phyloP scores from a whole-genome alignment of 1,284 basidiomycete species.

The Leccinum huronense region DNA sequence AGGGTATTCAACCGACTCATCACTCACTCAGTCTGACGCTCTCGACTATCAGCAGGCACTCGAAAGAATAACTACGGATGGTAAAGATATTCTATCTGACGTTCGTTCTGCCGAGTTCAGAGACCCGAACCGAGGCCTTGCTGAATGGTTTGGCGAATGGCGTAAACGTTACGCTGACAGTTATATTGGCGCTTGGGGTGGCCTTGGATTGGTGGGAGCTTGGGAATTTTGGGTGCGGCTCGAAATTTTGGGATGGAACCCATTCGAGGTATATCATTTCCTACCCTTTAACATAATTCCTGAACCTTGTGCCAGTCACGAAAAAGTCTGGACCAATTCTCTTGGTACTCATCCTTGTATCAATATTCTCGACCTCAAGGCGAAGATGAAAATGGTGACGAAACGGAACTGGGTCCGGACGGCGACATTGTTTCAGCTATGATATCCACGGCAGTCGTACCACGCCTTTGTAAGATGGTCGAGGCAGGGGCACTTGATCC shows the following conservation, averaged over 20 bases:
- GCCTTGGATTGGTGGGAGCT: constrained; percentile 82
- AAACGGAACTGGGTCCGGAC: constrained; percentile 69
- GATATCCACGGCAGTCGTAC: constrained; percentile 81
- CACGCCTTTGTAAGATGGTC: constrained; percentile 69
- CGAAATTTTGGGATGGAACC: constrained; percentile 87
- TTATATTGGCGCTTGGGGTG: constrained; percentile 88
- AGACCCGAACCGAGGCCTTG: constrained; percentile 75
- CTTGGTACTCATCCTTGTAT: constrained; percentile 80
- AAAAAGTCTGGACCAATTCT: constrained; percentile 73
- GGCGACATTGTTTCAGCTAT: constrained; percentile 88
- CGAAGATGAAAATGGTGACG: constrained; percentile 46
- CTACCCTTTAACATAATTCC: not conserved
- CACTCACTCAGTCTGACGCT: constrained; percentile 62
- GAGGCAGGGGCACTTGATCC: constrained; percentile 78
- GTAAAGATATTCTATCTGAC: constrained; percentile 68
- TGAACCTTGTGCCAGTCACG: constrained; percentile 38
- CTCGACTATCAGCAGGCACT: constrained; percentile 71
- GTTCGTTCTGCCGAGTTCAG: constrained; percentile 86
- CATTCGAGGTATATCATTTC: constrained; percentile 62
- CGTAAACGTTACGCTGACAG: constrained; percentile 73
- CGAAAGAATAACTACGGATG: constrained; percentile 50
- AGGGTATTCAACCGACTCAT: constrained; percentile 85
- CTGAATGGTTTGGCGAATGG: constrained; percentile 78
- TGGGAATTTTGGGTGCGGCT: constrained; percentile 96
- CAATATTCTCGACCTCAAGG: constrained; percentile 68